Conservation (phyloP, 129 eudicot species). For the Flaveria trinervia region DNA sequence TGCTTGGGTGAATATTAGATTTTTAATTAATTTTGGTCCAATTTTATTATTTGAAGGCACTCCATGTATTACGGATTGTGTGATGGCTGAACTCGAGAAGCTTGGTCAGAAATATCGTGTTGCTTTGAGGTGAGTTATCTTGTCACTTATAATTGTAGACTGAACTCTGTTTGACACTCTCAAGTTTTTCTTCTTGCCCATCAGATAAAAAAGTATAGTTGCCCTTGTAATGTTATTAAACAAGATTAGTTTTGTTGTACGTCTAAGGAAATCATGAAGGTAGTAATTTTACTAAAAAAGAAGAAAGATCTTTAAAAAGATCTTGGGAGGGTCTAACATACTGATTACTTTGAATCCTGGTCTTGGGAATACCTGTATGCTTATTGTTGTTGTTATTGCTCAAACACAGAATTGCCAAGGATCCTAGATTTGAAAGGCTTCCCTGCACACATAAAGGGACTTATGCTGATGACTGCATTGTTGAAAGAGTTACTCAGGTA, state of each 20-base stretch:
- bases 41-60: conserved; percentile 55
- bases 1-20: background rate
- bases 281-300: background rate
- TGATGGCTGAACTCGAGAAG: conserved; percentile 99
- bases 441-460: conserved; percentile 97
- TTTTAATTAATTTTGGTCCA: background rate
- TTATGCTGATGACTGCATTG: conserved; percentile 98
- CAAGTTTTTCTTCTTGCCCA: background rate
- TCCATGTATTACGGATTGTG: conserved; percentile 99
- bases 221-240: too few species aligned
- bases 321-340: background rate
- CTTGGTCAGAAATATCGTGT: conserved; percentile 93
- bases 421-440: conserved; percentile 97
- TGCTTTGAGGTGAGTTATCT: conserved; percentile 66
- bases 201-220: background rate
- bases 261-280: conserved; percentile 2
- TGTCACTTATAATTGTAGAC: background rate
- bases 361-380: background rate
- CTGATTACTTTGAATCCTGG: background rate
- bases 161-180: background rate
- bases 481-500: conserved; percentile 95
- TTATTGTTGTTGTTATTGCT: conserved; percentile 21
- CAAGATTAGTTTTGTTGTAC: background rate
- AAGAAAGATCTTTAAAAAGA: background rate
- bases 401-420: conserved; percentile 81